These are phyloP conservation scores for Epichloe aotearoae DNA, from an alignment of 2,329 filamentous ascomycete genomes.

Conservation along the genomic window DNA sequence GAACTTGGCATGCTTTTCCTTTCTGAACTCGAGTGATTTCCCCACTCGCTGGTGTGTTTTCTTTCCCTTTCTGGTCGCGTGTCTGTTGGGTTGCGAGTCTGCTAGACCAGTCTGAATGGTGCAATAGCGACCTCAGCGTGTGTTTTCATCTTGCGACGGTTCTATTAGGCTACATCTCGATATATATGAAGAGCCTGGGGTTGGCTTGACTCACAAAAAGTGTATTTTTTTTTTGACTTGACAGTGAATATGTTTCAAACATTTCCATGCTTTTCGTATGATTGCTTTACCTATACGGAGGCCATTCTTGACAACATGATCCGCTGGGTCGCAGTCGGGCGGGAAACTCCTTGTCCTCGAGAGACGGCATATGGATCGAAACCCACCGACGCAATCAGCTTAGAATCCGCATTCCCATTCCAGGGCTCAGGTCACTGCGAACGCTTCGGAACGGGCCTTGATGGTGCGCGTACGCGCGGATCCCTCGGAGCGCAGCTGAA, in stretches of 20 bases:
- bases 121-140: not conserved
- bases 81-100: not conserved
- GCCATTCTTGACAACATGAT: not conserved
- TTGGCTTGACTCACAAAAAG: not conserved
- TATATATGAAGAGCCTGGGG: not conserved
- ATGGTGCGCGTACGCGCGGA: not conserved
- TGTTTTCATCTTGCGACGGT: not conserved
- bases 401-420: too few relatives aligned
- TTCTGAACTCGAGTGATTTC: not conserved
- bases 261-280: not conserved
- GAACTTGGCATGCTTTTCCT: not conserved
- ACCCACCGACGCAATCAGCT: too few relatives aligned
- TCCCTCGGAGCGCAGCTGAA: not conserved
- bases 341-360: not conserved
- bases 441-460: not conserved
- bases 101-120: not conserved
- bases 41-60: not conserved
- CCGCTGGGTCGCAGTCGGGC: not conserved
- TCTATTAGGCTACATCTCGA: not conserved
- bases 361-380: not conserved
- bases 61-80: not conserved
- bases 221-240: not conserved
- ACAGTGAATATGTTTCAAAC: not conserved
- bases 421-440: too few relatives aligned
- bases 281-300: not conserved